These are phyloP conservation scores for Cadophora malorum DNA, from an alignment of 2,329 filamentous ascomycete species.

Conservation along the genomic window DNA sequence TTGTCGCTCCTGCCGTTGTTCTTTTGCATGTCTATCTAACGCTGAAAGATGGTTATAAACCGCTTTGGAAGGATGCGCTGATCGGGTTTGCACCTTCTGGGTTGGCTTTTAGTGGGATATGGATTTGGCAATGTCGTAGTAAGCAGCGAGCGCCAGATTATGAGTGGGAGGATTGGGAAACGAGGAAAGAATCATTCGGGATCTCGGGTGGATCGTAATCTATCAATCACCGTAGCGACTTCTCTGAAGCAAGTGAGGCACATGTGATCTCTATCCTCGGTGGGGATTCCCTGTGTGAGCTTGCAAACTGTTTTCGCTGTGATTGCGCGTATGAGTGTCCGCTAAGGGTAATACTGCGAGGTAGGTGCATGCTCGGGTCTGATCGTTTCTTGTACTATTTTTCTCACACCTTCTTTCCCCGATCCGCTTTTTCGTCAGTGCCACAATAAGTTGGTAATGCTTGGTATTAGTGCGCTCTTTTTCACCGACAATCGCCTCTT, in stretches of 20 bases:
- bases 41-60: slow-evolving; percentile 21
- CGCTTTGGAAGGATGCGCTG: slow-evolving; percentile 28
- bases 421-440: no score
- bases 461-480: no score
- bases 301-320: not conserved
- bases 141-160: slow-evolving; percentile 15
- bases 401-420: no score
- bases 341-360: no score
- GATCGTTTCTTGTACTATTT: no score
- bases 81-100: slow-evolving; percentile 19
- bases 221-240: not conserved
- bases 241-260: not conserved
- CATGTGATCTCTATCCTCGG: slow-evolving; percentile 3
- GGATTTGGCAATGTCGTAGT: no score
- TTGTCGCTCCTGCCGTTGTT: slow-evolving; percentile 20
- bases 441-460: no score
- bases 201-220: not conserved
- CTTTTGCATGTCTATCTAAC: slow-evolving; percentile 19
- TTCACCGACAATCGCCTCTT: no score
- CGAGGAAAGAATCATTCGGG: slow-evolving; percentile 22
- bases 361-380: no score
- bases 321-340: no score
- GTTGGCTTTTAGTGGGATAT: slow-evolving; percentile 20
- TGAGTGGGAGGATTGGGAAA: slow-evolving; percentile 26
- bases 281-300: not conserved